A percentile compares a stretch with the other conserved stretches of the same genome.
Evolutionary conservation across 208 protist species (phyloP).

Genomic region (Trypanosoma brucei): DNA sequence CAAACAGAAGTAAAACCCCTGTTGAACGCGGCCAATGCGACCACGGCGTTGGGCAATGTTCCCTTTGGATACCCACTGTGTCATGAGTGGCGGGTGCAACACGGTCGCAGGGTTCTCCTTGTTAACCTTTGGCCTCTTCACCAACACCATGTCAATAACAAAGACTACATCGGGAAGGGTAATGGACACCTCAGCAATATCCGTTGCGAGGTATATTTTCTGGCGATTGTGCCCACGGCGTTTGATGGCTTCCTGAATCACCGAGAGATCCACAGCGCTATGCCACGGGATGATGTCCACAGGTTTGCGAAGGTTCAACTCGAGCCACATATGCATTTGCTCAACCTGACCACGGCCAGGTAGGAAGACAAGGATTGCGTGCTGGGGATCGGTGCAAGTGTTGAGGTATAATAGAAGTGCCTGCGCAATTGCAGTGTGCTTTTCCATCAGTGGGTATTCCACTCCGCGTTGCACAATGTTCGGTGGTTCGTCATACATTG

Average conservation of each 20-base stretch:
- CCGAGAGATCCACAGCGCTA: slow-evolving; percentile 82
- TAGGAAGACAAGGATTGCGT: slow-evolving; percentile 83
- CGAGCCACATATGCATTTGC: slow-evolving; percentile 33
- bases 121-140: slow-evolving; percentile 72
- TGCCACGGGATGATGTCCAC: slow-evolving; percentile 81
- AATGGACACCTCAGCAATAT: slow-evolving; percentile 96
- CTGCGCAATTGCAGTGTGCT: slow-evolving; percentile 63
- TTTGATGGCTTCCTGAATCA: slow-evolving; percentile 82
- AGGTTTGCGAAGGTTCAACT: slow-evolving; percentile 81
- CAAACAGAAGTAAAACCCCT: slow-evolving; percentile 45
- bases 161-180: slow-evolving; percentile 95
- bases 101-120: slow-evolving; percentile 29
- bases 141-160: slow-evolving; percentile 93
- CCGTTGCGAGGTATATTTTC: slow-evolving; percentile 96
- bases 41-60: slow-evolving; percentile 30
- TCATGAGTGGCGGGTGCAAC: slow-evolving; percentile 33
- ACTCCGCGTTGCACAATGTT: slow-evolving; percentile 15
- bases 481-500: slow-evolving; percentile 12
- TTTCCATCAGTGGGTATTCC: slow-evolving; percentile 31
- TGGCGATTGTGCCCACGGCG: slow-evolving; percentile 39
- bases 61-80: slow-evolving; percentile 35
- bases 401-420: slow-evolving; percentile 59
- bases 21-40: slow-evolving; percentile 37
- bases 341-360: slow-evolving; percentile 89
- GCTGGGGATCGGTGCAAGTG: slow-evolving; percentile 41